Conservation (phyloP, 2,329 filamentous ascomycete genomes). For the Acephala macrosclerotiorum region DNA sequence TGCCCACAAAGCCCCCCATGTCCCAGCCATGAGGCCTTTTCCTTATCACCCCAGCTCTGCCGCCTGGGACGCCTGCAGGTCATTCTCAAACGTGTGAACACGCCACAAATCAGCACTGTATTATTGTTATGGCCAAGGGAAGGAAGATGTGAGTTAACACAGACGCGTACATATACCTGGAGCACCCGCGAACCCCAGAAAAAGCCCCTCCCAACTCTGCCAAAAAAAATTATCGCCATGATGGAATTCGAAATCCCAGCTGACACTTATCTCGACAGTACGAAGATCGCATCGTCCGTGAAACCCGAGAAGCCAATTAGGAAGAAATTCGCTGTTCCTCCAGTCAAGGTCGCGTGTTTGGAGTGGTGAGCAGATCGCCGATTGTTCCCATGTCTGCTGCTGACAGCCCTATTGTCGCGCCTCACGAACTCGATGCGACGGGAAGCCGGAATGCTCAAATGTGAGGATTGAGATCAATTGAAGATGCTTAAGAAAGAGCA, state of each 20-base stretch:
- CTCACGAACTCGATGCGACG: constrained; percentile 56
- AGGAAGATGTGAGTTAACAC: constrained; percentile 18
- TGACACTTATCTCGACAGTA: constrained; percentile 14
- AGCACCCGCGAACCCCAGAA: constrained; percentile 6
- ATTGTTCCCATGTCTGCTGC: constrained; percentile 5
- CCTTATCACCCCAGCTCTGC: constrained; percentile 19
- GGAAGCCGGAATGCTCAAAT: constrained; percentile 52
- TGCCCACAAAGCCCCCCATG: not conserved
- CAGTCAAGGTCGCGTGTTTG: constrained; percentile 58
- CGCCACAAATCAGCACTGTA: constrained; percentile 10
- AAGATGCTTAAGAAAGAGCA: not conserved
- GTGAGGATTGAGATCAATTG: constrained; percentile 44
- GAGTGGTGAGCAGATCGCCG: constrained; percentile 50
- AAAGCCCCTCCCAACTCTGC: not conserved
- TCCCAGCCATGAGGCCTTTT: constrained; percentile 10
- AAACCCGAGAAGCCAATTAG: constrained; percentile 30
- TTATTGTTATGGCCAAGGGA: constrained; percentile 17
- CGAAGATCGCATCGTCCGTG: constrained; percentile 12
- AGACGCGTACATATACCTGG: constrained; percentile 15
- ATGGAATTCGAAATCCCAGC: constrained; percentile 19
- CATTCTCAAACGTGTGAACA: constrained; percentile 16
- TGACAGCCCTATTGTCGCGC: constrained; percentile 47
- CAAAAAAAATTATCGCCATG: constrained; percentile 2
- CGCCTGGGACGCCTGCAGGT: constrained; percentile 12
- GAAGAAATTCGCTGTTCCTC: constrained; percentile 47